Evolutionary conservation across 2,329 filamentous ascomycete species (phyloP).

Genomic region (Fusarium nematophilum): DNA sequence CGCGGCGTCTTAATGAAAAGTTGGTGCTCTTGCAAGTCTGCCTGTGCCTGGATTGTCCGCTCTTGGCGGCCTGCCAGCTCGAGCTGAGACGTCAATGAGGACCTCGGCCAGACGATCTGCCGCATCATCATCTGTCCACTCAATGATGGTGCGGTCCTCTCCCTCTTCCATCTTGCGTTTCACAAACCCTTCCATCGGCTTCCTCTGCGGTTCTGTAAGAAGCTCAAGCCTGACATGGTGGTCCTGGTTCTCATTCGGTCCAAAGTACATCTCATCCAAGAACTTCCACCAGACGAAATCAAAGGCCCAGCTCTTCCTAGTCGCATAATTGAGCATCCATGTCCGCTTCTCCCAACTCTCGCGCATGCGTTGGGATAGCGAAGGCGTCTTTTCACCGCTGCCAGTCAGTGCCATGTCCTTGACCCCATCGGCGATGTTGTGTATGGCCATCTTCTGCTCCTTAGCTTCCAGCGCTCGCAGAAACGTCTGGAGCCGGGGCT

Average conservation of each 20-base stretch:
- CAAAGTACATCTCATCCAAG: conserved; percentile 50
- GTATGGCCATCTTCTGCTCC: neutral
- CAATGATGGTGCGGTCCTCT: neutral
- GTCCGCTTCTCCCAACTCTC: conserved; percentile 50
- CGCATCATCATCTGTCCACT: neutral
- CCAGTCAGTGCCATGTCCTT: neutral
- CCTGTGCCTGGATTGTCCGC: too few species aligned
- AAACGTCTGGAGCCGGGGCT: conserved; percentile 30
- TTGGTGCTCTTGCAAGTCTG: conserved; percentile 2
- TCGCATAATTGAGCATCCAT: conserved; percentile 51
- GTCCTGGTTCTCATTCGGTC: conserved; percentile 30
- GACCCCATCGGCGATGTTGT: neutral
- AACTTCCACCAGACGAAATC: conserved; percentile 52
- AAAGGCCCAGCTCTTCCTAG: conserved; percentile 52
- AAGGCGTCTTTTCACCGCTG: neutral
- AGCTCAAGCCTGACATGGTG: conserved; percentile 37
- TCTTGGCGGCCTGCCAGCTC: too few species aligned
- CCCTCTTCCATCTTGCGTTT: conserved; percentile 27
- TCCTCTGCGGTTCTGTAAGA: conserved; percentile 32
- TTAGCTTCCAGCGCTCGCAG: conserved; percentile 1
- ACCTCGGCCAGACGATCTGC: conserved; percentile 1
- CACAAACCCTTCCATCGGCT: conserved; percentile 43
- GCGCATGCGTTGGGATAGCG: conserved; percentile 49
- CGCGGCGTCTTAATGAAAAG: conserved; percentile 9
- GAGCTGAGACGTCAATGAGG: too few species aligned